Conservation (phyloP, 2,329 filamentous ascomycete species). For the Cercospora brassicicola region DNA sequence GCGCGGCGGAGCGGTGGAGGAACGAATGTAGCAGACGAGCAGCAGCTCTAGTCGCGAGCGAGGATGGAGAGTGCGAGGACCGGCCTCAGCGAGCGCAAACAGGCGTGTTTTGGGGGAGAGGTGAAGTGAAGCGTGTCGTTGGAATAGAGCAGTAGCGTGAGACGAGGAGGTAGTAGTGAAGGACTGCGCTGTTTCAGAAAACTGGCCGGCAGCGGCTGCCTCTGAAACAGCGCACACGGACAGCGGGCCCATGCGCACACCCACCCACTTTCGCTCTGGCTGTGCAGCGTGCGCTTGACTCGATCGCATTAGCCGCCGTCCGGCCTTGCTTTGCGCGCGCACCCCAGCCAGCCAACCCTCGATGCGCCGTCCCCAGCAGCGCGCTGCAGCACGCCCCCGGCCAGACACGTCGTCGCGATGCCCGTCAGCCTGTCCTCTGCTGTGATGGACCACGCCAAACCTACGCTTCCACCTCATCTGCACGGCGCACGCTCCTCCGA, state of each 20-base stretch:
- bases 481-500: not conserved
- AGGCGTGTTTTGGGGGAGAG: slow-evolving; percentile 8
- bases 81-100: slow-evolving; percentile 26
- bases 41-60: slow-evolving; percentile 12
- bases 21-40: slow-evolving; percentile 22
- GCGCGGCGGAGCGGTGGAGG: slow-evolving; percentile 2
- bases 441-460: not conserved
- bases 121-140: slow-evolving; percentile 14
- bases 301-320: not conserved
- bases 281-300: not conserved
- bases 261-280: not conserved
- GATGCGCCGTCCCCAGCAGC: not conserved
- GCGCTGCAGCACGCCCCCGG: not conserved
- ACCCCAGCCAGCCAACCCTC: not conserved
- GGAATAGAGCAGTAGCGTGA: slow-evolving; percentile 12
- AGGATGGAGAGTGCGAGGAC: slow-evolving; percentile 17
- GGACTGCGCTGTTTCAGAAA: slow-evolving; percentile 8
- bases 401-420: not conserved
- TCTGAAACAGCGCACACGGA: slow-evolving; percentile 2
- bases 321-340: not conserved
- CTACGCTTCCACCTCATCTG: not conserved
- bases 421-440: not conserved
- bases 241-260: not conserved
- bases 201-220: not conserved
- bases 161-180: slow-evolving; percentile 4